Base-by-base conservation (phyloP, 306 rosid genomes). In the Hippophae gyantsensis region DNA sequence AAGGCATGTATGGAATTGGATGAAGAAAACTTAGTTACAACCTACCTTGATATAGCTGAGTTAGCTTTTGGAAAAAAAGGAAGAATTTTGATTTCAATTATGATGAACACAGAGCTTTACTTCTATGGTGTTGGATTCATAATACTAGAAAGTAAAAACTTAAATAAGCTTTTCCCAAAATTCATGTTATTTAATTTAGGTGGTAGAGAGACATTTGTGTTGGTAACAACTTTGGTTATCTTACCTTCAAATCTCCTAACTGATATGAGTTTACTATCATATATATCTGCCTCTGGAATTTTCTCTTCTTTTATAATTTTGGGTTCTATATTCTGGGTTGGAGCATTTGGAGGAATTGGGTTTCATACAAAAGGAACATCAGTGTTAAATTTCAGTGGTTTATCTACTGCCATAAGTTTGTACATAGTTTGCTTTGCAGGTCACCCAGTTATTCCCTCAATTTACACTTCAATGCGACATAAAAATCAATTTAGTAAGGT, bases 261-360 rank as follows among this genome's bases (percentile, higher is more conserved):
- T 47, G 65, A 61, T 11, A 23, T 61, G 46, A 48, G 65, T 4
- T 12, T 61, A 10, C 42, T 61, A 11, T 61, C 65, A 7, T 61
- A 61, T 61, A 55, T 61, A 5, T 61, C 65, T 7, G 65, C 65
- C 12, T 47, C 65, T 0, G 55, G 65, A 6, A 55, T 61, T 1
- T 47, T 61, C 7, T 61, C 54, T 47, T 26, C 44, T 25, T 55
- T 61, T 3, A 27, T 48, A 42, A 48, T 61, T 48, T 45, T 48
- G 11, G 54, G 42, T 7, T 61, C 65, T 0, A 32, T 61, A 2
- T 40, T 61, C 7, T 61, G 44, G 26, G 55, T 48, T 48, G 65
- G 65, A 11, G 65, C 45, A 5, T 61, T 48, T 13, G 65, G 65
- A 47, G 64, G 63, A 18, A 55, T 61, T 47, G 65, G 65, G 54